Conservation (phyloP, 306 rosid genomes). For the Oemleria cerasiformis region DNA sequence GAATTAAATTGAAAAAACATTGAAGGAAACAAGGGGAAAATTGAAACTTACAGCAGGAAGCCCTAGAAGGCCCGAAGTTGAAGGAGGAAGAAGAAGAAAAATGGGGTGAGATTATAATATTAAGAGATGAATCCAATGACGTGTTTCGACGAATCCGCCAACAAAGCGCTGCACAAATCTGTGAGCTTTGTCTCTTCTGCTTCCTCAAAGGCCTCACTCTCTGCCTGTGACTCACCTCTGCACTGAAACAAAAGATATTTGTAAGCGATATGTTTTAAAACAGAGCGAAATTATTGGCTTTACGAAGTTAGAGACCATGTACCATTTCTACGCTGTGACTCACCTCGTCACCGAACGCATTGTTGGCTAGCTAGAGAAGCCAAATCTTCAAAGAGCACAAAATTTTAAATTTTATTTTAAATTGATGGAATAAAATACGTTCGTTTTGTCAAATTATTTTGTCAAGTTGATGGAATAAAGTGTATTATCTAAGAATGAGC, state of each 20-base stretch:
- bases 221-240: neutral
- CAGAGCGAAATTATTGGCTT: neutral
- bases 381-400: no score
- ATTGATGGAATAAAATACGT: no score
- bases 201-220: neutral
- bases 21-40: neutral
- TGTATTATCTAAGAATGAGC: no score
- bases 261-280: accelerated
- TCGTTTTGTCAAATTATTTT: no score
- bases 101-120: neutral
- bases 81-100: neutral
- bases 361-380: no score
- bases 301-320: no score
- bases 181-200: neutral
- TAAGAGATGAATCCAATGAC: constrained; percentile 8
- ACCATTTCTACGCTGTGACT: no score
- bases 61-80: neutral
- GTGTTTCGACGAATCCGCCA: constrained; percentile 12
- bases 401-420: no score
- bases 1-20: neutral
- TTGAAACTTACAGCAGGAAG: neutral
- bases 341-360: no score
- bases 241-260: neutral
- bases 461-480: no score
- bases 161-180: neutral